These are phyloP conservation scores for Triangularia verruculosa DNA, from an alignment of 2,329 filamentous ascomycete genomes.

Conservation along the genomic window DNA sequence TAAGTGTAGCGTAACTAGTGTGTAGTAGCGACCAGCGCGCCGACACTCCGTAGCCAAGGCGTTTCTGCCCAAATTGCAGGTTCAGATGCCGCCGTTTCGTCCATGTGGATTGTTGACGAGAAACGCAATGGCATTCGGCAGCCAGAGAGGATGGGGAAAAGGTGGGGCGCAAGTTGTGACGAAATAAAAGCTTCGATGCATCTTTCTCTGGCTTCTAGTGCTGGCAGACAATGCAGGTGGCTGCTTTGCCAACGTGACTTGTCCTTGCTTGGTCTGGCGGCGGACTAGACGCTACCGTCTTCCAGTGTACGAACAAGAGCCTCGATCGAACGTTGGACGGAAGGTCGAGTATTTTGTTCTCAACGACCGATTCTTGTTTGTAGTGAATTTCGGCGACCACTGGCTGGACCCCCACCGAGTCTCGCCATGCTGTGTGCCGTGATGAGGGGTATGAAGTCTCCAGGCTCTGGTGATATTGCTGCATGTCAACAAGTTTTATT, in stretches of 20 bases:
- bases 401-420: background rate
- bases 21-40: background rate
- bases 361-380: background rate
- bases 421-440: background rate
- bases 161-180: slow-evolving; percentile 9
- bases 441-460: background rate
- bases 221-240: background rate
- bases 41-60: slow-evolving; percentile 1
- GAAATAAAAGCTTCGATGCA: slow-evolving; percentile 6
- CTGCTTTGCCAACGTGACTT: background rate
- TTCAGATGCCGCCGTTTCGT: background rate
- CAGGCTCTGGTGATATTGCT: background rate
- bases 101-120: background rate
- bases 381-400: slow-evolving; percentile 4
- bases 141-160: background rate
- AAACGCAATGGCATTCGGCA: background rate
- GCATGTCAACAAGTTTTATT: background rate
- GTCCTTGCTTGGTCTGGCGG: background rate
- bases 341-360: background rate
- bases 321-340: background rate
- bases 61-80: slow-evolving; percentile 8
- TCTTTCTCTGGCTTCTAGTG: slow-evolving; percentile 6
- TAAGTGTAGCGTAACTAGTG: background rate
- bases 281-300: background rate
- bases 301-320: background rate